These are phyloP conservation scores for Microascus cirrosus DNA, from an alignment of 2,329 filamentous ascomycete species.

Conservation along the genomic window DNA sequence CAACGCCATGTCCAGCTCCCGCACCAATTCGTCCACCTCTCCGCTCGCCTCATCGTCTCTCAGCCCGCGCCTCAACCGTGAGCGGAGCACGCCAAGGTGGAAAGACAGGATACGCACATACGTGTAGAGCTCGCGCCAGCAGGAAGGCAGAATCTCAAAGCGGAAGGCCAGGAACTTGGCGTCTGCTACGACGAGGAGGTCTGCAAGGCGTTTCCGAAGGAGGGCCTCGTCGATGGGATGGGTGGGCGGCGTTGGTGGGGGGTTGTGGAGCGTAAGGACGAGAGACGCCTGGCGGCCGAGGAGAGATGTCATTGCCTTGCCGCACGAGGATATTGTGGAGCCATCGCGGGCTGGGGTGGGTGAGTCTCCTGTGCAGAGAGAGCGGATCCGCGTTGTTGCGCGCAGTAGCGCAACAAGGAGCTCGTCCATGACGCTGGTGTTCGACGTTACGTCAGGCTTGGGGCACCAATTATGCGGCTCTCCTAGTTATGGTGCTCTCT, in stretches of 20 bases:
- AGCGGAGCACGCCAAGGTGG: slow-evolving; percentile 17
- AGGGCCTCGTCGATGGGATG: slow-evolving; percentile 6
- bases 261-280: slow-evolving; percentile 13
- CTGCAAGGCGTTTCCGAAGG: slow-evolving; percentile 33
- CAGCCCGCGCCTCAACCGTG: not conserved
- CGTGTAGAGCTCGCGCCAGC: slow-evolving; percentile 62
- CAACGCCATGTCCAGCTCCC: slow-evolving; percentile 61
- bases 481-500: not conserved
- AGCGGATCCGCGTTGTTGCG: not conserved
- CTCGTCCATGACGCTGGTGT: not conserved
- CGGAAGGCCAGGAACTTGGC: slow-evolving; percentile 59
- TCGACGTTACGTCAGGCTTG: not conserved
- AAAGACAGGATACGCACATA: slow-evolving; percentile 59
- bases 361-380: not conserved
- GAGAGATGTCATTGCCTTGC: slow-evolving; percentile 13
- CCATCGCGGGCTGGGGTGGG: not conserved
- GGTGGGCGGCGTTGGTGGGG: not conserved
- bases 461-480: not conserved
- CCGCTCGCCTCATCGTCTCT: slow-evolving; percentile 8
- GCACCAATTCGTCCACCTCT: slow-evolving; percentile 45
- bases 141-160: slow-evolving; percentile 52
- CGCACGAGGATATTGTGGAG: slow-evolving; percentile 1
- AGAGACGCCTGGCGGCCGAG: slow-evolving; percentile 16
- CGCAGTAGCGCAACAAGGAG: not conserved
- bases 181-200: slow-evolving; percentile 48